Evolutionary conservation across 768 basidiomycete species (phyloP).

Genomic region (Suillus lakei): DNA sequence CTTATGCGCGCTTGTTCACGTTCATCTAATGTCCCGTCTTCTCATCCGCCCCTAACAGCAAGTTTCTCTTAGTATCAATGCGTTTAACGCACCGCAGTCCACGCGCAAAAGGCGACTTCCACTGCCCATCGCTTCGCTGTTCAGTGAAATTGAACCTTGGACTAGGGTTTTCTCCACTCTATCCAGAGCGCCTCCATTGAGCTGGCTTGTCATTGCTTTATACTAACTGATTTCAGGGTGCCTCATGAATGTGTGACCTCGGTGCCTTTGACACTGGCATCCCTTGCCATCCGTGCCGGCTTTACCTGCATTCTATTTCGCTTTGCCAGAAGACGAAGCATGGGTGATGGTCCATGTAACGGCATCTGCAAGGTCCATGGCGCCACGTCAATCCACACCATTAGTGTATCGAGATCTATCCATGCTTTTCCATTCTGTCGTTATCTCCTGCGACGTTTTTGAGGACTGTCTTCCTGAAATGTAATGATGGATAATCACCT

Average conservation of each 20-base stretch:
- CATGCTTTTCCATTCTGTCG: neutral
- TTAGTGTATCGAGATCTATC: neutral
- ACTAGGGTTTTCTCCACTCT: neutral
- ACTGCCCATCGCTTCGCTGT: neutral
- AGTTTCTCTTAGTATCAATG: neutral
- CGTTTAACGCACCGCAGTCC: constrained; percentile 5
- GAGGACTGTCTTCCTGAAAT: neutral
- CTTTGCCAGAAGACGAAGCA: neutral
- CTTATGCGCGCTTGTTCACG: neutral
- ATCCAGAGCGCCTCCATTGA: neutral
- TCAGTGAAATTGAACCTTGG: neutral
- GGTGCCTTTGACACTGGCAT: neutral
- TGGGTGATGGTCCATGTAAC: neutral
- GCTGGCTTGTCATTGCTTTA: neutral
- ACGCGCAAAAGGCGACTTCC: neutral
- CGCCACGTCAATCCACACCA: neutral
- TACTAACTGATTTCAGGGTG: neutral
- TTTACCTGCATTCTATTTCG: neutral
- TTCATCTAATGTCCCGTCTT: neutral
- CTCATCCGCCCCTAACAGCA: neutral
- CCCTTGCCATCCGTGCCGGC: neutral
- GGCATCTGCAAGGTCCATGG: neutral
- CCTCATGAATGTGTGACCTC: neutral
- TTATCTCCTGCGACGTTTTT: neutral
- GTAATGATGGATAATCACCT: neutral